Evolutionary conservation across 345 rosid species (phyloP), one percentile per base, ranked within the genome.

Genomic region (Noccaea caerulescens): DNA sequence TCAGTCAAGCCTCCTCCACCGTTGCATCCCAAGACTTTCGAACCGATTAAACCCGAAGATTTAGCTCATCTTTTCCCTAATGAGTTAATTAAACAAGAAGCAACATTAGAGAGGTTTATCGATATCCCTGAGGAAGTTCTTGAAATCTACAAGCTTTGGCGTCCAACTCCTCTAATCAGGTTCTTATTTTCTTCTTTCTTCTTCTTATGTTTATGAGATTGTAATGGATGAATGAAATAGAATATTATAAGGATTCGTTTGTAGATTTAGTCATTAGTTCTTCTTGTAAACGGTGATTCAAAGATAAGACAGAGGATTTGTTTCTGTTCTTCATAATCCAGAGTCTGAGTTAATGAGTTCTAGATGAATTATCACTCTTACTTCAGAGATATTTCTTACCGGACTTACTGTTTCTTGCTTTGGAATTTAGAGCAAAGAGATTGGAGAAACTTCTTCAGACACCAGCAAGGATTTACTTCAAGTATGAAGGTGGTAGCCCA

Each of bases 161-260:
- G 97, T 14, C 98, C 98, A 7, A 90, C 97, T 5, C 98, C 98
- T 62, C 71, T 90, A 56, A 90, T 90, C 55, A 93, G 98, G 98
- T 93, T 58, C 57, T 72, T 34, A 5, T 41, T 36, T 42, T 18
- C 18, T 16, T 50, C 7, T 25, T 1, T 23, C 39, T 34, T 25
- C 4, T 39, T 16, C 11, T 10, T 32, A 8, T 13, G 5, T 30
- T 36, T 6, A 36, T 36, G 38, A 36, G 38, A 36, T 30, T 53
- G 32, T 51, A 30, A 49, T 49, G 12, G n/a, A 49, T 49, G 12
- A 20, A 52, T 51, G 27, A 25, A 50, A 0, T 51, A 11, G 8
- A 50, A 6, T 53, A 27, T 16, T 30, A 6, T 27, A 36, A 6
- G 8, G 39, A 7, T 37, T 37, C 10, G 1, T 37, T 9, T 3